Evolutionary conservation across 2,329 filamentous ascomycete genomes (phyloP).

Genomic region (Annulohypoxylon truncatum): DNA sequence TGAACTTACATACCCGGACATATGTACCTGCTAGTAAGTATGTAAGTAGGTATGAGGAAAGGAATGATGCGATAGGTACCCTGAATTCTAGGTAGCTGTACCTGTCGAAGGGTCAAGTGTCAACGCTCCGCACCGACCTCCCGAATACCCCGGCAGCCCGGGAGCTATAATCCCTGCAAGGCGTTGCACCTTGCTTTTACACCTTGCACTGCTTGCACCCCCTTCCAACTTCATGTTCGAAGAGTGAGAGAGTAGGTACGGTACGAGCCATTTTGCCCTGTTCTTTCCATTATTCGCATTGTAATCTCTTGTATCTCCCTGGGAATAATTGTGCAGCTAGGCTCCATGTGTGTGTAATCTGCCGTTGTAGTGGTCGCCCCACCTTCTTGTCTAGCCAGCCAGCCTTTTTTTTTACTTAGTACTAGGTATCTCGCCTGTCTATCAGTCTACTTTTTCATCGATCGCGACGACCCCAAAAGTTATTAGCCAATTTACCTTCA

Average conservation of each 20-base stretch:
- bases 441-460: slow-evolving; percentile 37
- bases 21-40: slow-evolving; percentile 12
- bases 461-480: slow-evolving; percentile 44
- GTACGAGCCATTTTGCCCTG: slow-evolving; percentile 4
- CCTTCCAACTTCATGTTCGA: slow-evolving; percentile 26
- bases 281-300: background rate
- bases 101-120: slow-evolving; percentile 13
- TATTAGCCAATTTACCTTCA: slow-evolving; percentile 48
- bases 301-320: slow-evolving; percentile 21
- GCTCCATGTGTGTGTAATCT: slow-evolving; percentile 43
- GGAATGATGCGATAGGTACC: slow-evolving; percentile 5
- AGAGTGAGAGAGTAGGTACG: background rate
- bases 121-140: slow-evolving; percentile 42
- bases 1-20: slow-evolving; percentile 5
- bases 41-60: background rate
- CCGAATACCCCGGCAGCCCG: slow-evolving; percentile 41
- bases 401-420: slow-evolving; percentile 31
- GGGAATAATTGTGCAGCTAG: slow-evolving; percentile 31
- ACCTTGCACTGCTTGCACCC: slow-evolving; percentile 31
- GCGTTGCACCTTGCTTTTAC: slow-evolving; percentile 41
- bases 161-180: slow-evolving; percentile 41
- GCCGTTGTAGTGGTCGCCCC: slow-evolving; percentile 41
- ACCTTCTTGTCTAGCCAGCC: slow-evolving; percentile 37
- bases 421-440: slow-evolving; percentile 29
- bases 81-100: slow-evolving; percentile 3